Evolutionary conservation across 805 yeast genomes (phyloP).

Genomic region (Torulaspora indica): DNA sequence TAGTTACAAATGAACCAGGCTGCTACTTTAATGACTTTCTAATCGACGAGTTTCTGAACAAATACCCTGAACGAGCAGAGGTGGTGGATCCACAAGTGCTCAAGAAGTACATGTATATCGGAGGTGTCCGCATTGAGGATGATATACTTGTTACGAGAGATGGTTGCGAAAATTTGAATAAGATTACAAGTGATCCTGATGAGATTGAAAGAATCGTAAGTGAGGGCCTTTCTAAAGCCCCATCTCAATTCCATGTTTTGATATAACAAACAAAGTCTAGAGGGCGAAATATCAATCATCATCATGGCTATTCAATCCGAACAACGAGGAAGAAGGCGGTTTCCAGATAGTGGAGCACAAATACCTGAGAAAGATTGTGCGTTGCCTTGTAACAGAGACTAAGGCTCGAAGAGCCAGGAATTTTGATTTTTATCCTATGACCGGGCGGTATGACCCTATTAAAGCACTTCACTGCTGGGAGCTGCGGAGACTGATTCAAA

Average conservation of each 20-base stretch:
- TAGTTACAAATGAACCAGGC: constrained; percentile 93
- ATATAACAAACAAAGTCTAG: constrained; percentile 22
- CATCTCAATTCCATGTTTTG: constrained; percentile 57
- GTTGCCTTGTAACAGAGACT: not conserved
- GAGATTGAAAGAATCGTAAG: constrained; percentile 76
- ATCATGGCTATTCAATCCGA: too few relatives aligned
- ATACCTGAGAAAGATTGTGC: not conserved
- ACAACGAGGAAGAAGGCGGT: too few relatives aligned
- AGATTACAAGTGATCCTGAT: constrained; percentile 77
- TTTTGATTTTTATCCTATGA: too few relatives aligned
- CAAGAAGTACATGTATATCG: constrained; percentile 77
- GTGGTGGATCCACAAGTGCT: constrained; percentile 62
- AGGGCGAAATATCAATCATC: too few relatives aligned
- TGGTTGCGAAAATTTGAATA: constrained; percentile 79
- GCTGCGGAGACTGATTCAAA: too few relatives aligned
- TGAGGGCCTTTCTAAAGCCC: constrained; percentile 59
- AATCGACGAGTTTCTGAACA: constrained; percentile 55
- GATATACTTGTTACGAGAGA: constrained; percentile 72
- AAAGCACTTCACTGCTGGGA: too few relatives aligned
- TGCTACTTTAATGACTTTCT: constrained; percentile 82
- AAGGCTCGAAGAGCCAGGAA: not conserved
- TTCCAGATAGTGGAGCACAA: not conserved
- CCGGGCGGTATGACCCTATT: too few relatives aligned
- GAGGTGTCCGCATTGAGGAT: constrained; percentile 98
- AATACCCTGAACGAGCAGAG: constrained; percentile 43